Percentiles rank a stretch among this genome's conserved stretches.
phyloP scores from a whole-genome alignment of 345 rosid genomes.

The Bruguiera sexangula region DNA sequence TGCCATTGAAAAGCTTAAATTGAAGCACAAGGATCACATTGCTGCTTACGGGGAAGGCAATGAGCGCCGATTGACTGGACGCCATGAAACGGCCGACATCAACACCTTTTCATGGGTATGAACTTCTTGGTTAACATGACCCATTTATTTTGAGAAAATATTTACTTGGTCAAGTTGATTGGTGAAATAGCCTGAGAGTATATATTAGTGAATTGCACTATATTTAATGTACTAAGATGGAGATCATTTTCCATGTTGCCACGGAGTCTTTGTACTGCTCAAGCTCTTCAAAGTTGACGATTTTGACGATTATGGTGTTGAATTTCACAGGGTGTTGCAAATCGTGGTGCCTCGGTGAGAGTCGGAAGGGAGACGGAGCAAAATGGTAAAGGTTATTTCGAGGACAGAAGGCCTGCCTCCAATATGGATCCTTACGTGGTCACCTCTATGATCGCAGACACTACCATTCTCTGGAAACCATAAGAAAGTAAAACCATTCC shows the following conservation, averaged over 20 bases:
- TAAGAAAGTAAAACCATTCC: not conserved
- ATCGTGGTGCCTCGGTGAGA: conserved; percentile 20
- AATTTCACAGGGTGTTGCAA: conserved; percentile 14
- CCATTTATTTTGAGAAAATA: no score
- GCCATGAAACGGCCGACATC: conserved; percentile 28
- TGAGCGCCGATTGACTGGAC: conserved; percentile 22
- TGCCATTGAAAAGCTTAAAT: conserved; percentile 20
- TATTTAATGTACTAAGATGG: no score
- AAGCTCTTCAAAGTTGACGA: no score
- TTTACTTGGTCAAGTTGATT: no score
- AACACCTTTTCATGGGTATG: conserved; percentile 20
- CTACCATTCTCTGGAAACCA: conserved; percentile 18
- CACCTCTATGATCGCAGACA: conserved; percentile 19
- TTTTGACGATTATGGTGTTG: not conserved
- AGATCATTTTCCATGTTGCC: no score
- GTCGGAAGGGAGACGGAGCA: conserved; percentile 21
- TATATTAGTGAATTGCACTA: no score
- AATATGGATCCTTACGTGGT: conserved; percentile 22
- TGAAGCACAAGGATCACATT: conserved; percentile 19
- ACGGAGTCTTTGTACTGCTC: no score
- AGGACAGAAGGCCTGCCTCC: conserved; percentile 23
- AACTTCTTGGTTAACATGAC: no score
- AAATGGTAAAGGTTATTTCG: conserved; percentile 20
- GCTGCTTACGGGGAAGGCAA: conserved; percentile 27
- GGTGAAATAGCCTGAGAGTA: no score